These are phyloP conservation scores for Ailanthus altissimus DNA, from an alignment of 345 rosid species.

Conservation along the genomic window DNA sequence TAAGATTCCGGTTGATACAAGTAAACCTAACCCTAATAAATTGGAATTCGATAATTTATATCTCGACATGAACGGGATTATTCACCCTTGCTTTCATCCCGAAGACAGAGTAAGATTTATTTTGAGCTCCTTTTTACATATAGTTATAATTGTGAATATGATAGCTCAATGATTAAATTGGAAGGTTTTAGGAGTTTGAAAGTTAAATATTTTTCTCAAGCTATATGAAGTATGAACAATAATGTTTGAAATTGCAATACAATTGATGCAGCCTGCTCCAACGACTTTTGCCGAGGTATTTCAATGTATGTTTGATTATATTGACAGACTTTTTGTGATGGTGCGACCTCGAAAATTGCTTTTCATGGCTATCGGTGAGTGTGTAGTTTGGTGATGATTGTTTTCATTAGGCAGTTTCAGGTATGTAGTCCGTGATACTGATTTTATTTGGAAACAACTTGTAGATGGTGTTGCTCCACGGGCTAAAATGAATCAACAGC, in stretches of 20 bases:
- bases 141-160: neutral
- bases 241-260: conserved; percentile 8
- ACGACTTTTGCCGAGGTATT: conserved; percentile 77
- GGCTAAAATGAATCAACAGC: conserved; percentile 97
- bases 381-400: neutral
- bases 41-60: conserved; percentile 85
- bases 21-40: conserved; percentile 77
- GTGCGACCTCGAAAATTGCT: conserved; percentile 88
- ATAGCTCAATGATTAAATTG: neutral
- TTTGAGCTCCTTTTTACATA: neutral
- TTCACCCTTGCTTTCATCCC: conserved; percentile 98
- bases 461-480: conserved; percentile 98
- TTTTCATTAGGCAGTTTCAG: neutral
- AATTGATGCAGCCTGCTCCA: conserved; percentile 70
- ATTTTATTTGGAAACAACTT: conserved; percentile 24
- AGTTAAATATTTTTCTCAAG: neutral
- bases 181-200: neutral
- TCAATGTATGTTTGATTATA: conserved; percentile 81
- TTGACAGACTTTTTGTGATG: conserved; percentile 89
- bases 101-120: conserved; percentile 65
- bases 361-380: conserved; percentile 87
- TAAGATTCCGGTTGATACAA: conserved; percentile 75
- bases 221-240: neutral
- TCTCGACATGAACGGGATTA: conserved; percentile 99
- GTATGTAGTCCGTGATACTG: conserved; percentile 15